phyloP scores from a whole-genome alignment of 805 yeast genomes.

The Metschnikowia cubensis region DNA sequence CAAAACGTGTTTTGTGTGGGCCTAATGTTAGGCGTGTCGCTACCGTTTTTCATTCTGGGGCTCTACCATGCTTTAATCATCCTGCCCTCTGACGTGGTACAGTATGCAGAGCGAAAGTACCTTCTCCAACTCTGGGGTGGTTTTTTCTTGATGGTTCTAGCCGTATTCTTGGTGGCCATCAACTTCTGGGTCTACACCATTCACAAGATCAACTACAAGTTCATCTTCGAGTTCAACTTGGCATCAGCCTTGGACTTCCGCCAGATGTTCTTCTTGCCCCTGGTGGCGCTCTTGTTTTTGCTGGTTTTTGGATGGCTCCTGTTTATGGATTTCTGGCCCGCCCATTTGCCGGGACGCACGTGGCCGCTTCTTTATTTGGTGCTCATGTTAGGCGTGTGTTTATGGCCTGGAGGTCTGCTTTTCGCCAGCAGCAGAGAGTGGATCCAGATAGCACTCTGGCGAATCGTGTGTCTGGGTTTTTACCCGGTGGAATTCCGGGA shows the following conservation, averaged over 20 bases:
- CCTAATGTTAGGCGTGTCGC: slow-evolving; percentile 59
- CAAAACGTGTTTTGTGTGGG: slow-evolving; percentile 59
- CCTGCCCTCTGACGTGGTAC: slow-evolving; percentile 22
- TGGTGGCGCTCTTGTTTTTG: slow-evolving; percentile 52
- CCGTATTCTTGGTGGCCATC: slow-evolving; percentile 59
- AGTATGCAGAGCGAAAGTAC: slow-evolving; percentile 51
- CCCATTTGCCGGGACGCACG: slow-evolving; percentile 55
- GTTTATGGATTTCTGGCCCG: slow-evolving; percentile 65
- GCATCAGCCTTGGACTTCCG: slow-evolving; percentile 60
- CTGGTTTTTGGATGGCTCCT: slow-evolving; percentile 72
- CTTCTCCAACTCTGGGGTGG: slow-evolving; percentile 93
- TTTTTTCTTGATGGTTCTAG: slow-evolving; percentile 61
- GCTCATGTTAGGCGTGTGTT: slow-evolving; percentile 40
- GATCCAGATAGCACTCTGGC: slow-evolving; percentile 66
- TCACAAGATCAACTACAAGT: slow-evolving; percentile 80
- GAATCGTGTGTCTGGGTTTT: slow-evolving; percentile 76
- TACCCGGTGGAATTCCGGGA: slow-evolving; percentile 95
- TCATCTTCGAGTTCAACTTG: slow-evolving; percentile 83
- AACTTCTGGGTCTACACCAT: slow-evolving; percentile 70
- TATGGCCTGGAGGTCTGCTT: slow-evolving; percentile 59
- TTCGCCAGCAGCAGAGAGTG: slow-evolving; percentile 69
- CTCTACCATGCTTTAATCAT: slow-evolving; percentile 48
- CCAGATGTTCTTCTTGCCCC: slow-evolving; percentile 63
- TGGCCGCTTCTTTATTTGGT: slow-evolving; percentile 81
- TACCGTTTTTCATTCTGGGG: slow-evolving; percentile 65